Conservation (phyloP, 78 protist species). For the Dictyostelium brefeldianum region DNA sequence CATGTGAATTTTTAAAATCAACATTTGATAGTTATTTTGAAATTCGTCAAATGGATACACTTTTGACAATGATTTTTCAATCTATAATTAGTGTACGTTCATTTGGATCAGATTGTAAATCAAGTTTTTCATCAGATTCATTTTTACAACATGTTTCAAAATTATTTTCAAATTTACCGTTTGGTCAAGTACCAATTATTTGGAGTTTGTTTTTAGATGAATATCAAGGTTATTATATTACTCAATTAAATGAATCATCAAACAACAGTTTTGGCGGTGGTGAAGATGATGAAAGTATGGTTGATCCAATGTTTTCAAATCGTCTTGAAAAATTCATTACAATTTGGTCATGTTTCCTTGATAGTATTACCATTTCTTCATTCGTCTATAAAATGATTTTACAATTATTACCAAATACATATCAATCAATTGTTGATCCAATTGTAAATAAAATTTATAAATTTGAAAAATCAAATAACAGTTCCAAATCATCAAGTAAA, state of each 20-base stretch:
- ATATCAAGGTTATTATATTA: slow-evolving; percentile 12
- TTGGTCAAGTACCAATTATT: slow-evolving; percentile 75
- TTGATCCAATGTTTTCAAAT: background rate
- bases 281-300: background rate
- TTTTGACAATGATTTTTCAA: background rate
- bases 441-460: slow-evolving; percentile 10
- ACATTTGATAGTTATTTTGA: slow-evolving; percentile 32
- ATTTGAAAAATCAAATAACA: background rate
- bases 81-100: background rate
- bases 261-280: background rate
- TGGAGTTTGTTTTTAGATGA: slow-evolving; percentile 35
- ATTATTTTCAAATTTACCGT: slow-evolving; percentile 34
- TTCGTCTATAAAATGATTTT: slow-evolving; percentile 17
- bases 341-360: slow-evolving; percentile 7
- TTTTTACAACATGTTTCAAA: background rate
- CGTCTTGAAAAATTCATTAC: background rate
- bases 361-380: slow-evolving; percentile 8
- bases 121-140: background rate
- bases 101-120: background rate
- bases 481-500: background rate
- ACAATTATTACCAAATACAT: slow-evolving; percentile 11
- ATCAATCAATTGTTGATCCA: slow-evolving; percentile 5
- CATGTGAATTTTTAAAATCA: slow-evolving; percentile 13
- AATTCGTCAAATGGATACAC: slow-evolving; percentile 67
- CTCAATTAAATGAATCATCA: background rate